Evolutionary conservation across 805 yeast genomes (phyloP).

Genomic region (Huiozyma naganishii): DNA sequence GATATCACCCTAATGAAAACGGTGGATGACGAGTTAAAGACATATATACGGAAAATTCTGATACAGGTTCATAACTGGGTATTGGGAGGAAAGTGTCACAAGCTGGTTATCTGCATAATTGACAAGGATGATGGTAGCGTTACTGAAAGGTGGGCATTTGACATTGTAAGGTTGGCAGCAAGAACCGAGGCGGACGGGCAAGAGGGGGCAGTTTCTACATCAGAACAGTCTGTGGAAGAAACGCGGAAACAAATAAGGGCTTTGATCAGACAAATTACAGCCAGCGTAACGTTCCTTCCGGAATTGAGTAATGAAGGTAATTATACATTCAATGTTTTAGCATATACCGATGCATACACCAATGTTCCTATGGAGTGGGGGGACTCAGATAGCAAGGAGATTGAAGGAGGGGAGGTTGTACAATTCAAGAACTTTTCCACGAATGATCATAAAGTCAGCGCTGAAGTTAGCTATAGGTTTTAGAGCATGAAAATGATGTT

Average conservation of each 20-base stretch:
- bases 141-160: constrained; percentile 83
- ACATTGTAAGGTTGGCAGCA: constrained; percentile 33
- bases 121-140: constrained; percentile 55
- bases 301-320: constrained; percentile 44
- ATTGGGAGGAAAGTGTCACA: constrained; percentile 52
- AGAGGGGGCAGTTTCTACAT: background rate
- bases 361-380: constrained; percentile 76
- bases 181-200: constrained; percentile 3
- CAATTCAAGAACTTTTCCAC: constrained; percentile 61
- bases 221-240: too few relatives aligned
- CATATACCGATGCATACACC: constrained; percentile 61
- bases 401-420: constrained; percentile 55
- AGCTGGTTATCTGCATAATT: constrained; percentile 62
- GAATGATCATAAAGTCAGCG: constrained; percentile 55
- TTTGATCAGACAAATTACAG: constrained; percentile 78
- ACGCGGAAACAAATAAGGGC: constrained; percentile 73
- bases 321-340: constrained; percentile 76
- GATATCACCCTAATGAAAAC: constrained; percentile 66
- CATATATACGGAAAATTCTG: constrained; percentile 57
- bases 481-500: too few relatives aligned
- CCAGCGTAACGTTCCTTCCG: constrained; percentile 79
- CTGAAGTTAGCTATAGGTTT: constrained; percentile 44
- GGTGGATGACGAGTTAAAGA: constrained; percentile 63
- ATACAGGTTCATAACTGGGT: constrained; percentile 68
- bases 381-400: constrained; percentile 55